Evolutionary conservation across 805 yeast species (phyloP).

Genomic region (Saccharomycopsis javanensis): DNA sequence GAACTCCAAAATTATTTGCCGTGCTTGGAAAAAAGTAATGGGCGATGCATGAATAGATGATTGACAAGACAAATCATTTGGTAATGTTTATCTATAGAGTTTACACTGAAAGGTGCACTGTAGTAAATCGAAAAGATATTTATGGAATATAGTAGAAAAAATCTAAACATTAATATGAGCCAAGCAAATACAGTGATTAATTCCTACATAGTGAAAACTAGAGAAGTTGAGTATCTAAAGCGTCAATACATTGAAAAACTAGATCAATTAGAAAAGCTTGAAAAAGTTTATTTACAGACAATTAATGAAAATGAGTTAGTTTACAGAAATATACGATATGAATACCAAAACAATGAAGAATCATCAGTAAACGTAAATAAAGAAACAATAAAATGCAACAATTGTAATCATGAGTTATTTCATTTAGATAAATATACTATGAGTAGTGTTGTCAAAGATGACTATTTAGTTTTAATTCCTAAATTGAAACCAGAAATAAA

Average conservation of each 20-base stretch:
- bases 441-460: not conserved
- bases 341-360: not conserved
- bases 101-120: too few relatives aligned
- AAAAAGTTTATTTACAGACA: constrained; percentile 12
- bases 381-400: not conserved
- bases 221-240: constrained; percentile 29
- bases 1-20: too few relatives aligned
- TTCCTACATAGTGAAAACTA: constrained; percentile 26
- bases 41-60: too few relatives aligned
- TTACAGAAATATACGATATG: not conserved
- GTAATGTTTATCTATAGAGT: too few relatives aligned
- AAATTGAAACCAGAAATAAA: constrained; percentile 1
- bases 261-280: constrained; percentile 21
- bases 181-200: not conserved
- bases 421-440: not conserved
- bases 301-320: not conserved
- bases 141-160: not conserved
- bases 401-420: not conserved
- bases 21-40: too few relatives aligned
- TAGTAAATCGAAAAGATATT: too few relatives aligned
- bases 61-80: too few relatives aligned
- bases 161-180: not conserved
- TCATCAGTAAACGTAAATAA: not conserved
- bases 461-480: constrained; percentile 7
- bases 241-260: constrained; percentile 21